Evolutionary conservation across 2,329 filamentous ascomycete genomes (phyloP), one percentile per base, ranked within the genome.

Genomic region (Magnaporthiopsis incrustans): DNA sequence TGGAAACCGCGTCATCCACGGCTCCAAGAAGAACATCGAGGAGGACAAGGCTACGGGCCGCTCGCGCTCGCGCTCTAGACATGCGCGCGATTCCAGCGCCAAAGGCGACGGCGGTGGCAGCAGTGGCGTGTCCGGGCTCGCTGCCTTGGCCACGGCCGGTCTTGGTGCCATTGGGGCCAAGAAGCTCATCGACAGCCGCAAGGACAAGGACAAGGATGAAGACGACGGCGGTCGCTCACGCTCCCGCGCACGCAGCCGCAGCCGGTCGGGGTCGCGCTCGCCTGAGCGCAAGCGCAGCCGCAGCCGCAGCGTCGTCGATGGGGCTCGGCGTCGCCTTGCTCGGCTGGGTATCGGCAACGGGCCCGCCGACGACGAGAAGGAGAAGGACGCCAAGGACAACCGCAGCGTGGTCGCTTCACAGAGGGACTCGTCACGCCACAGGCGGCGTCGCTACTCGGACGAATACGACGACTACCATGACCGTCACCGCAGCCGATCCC

Each of bases 1-100:
- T 38, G 90, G 91, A 59, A 96, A 92, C 76, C 89, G 91, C 64
- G 79, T 97, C 66, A 85, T 96, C 73, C 93, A 97, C 72, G 93
- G 93, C 26, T 86, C 89, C 60, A 83, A 81, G 77, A 85, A 81
- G 74, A 85, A 83, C 72, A 89, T 86, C 73, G 87, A 81, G 71
- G 85, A 81, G 78, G 87, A 83, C 75, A 78, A 76, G 66, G 75
- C 74, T 59, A 85, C 82, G 0, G 84, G 85, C 22, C 82, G 88
- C 60, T 91, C 89, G 68, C 86, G 87, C 59, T 91, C 89, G 33
- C 84, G 88, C 61, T 91, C 89, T 3, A 81, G 84, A 26, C 81
- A 56, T 30, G 66, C 84, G 65, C 85, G 86, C 62, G 26, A 33
- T 11, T 58, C 61, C 7, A 89, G 87, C 60, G 75, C 77, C 64